A percentile compares a stretch with the other conserved stretches of the same genome.
phyloP scores from a whole-genome alignment of 148 eudicot genomes.

The Hydrangea macrophylla region DNA sequence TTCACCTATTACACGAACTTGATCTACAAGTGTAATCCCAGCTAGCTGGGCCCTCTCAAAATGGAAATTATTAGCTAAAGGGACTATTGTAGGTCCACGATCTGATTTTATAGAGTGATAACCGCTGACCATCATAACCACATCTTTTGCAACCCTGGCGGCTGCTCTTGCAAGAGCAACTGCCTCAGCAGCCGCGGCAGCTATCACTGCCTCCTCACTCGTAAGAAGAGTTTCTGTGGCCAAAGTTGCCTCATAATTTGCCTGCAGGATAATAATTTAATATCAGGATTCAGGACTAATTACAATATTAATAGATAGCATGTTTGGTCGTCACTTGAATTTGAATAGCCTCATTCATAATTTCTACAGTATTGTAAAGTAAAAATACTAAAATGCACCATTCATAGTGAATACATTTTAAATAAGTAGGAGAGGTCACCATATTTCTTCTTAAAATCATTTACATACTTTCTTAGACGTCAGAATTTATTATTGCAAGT shows the following conservation, averaged over 20 bases:
- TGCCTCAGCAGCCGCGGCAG: slow-evolving; percentile 91
- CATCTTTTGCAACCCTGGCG: slow-evolving; percentile 66
- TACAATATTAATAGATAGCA: no score
- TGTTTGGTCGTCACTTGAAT: no score
- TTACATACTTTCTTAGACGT: no score
- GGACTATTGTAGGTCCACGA: slow-evolving; percentile 16
- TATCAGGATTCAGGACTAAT: no score
- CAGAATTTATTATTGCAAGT: no score
- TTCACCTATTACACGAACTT: no score
- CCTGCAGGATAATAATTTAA: slow-evolving; percentile 32
- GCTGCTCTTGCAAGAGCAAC: slow-evolving; percentile 87
- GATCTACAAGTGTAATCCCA: slow-evolving; percentile 27
- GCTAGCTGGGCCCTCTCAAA: slow-evolving; percentile 18
- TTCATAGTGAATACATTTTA: no score
- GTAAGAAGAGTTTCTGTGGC: slow-evolving; percentile 51
- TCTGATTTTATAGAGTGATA: slow-evolving; percentile 30
- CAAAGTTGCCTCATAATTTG: slow-evolving; percentile 35
- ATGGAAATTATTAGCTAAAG: slow-evolving; percentile 28
- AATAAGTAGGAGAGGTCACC: no score
- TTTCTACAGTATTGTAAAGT: no score
- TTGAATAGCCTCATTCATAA: no score
- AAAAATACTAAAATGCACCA: no score
- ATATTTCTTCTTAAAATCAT: no score
- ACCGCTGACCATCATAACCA: slow-evolving; percentile 46
- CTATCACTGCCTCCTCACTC: slow-evolving; percentile 67